Evolutionary conservation across 1,284 basidiomycete genomes (phyloP).

Genomic region (Vanrija sp.): DNA sequence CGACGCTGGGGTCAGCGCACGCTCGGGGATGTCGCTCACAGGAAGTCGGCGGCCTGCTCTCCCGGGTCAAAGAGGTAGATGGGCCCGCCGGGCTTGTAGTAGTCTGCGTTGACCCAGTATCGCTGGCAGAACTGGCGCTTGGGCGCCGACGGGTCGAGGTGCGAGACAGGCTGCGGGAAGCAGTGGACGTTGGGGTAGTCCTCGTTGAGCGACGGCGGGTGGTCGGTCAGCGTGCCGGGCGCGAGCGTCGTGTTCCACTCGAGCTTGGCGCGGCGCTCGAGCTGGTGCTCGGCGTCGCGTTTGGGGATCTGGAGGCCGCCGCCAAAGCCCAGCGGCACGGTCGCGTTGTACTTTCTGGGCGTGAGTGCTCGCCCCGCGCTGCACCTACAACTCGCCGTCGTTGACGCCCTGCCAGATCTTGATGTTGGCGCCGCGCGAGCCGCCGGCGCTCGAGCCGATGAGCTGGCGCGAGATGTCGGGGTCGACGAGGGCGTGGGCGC

Average conservation of each 20-base stretch:
- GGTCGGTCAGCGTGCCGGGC: neutral
- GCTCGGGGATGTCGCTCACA: conserved; percentile 13
- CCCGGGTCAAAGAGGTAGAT: conserved; percentile 78
- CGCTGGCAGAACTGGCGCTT: conserved; percentile 51
- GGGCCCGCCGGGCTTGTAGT: conserved; percentile 71
- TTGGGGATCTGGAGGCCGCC: no score
- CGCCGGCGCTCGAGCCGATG: no score
- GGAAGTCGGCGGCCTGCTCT: conserved; percentile 57
- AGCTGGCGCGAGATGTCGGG: no score
- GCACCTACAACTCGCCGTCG: no score
- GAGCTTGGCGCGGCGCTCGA: neutral
- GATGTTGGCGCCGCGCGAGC: no score
- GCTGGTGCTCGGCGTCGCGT: no score
- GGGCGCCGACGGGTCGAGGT: conserved; percentile 46
- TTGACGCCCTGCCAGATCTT: no score
- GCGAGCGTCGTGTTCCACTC: neutral
- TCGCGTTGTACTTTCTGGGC: no score
- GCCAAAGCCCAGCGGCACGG: no score
- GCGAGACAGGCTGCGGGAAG: conserved; percentile 80
- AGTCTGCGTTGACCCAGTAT: conserved; percentile 80
- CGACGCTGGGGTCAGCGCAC: no score
- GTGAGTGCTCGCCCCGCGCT: no score
- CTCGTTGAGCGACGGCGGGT: conserved; percentile 2
- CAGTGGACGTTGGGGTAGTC: conserved; percentile 51
- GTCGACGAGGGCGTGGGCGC: no score